Percentiles rank a stretch among this genome's conserved stretches.
These are phyloP conservation scores for Ramalina intermedia DNA, from an alignment of 495 filamentous ascomycete species.

Conservation along the genomic window DNA sequence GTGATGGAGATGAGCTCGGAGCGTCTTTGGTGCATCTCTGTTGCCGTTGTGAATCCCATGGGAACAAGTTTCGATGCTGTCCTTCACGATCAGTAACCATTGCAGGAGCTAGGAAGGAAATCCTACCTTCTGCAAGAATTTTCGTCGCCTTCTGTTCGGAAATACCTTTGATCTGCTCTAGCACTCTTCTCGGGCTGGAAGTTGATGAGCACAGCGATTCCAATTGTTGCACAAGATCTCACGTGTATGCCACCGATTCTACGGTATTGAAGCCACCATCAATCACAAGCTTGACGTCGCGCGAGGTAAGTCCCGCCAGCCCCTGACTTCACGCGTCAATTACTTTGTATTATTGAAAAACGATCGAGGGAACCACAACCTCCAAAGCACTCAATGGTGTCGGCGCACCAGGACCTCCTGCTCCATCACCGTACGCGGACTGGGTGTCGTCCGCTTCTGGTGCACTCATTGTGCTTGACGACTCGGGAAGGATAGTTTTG, in stretches of 20 bases:
- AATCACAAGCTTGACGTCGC: conserved; percentile 83
- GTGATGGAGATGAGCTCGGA: conserved; percentile 96
- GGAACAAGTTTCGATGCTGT: conserved; percentile 87
- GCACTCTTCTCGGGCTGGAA: conserved; percentile 53
- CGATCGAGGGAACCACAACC: conserved; percentile 35
- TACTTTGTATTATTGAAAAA: not conserved
- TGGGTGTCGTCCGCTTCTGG: conserved; percentile 46
- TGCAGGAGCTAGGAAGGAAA: not conserved
- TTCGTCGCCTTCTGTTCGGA: conserved; percentile 92
- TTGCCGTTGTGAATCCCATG: conserved; percentile 98
- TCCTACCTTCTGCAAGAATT: conserved; percentile 73
- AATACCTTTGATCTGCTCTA: conserved; percentile 94
- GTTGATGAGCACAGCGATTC: not conserved
- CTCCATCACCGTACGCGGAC: conserved; percentile 42
- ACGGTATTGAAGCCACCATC: conserved; percentile 93
- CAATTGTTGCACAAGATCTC: conserved; percentile 10
- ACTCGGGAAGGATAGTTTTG: not conserved
- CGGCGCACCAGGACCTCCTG: conserved; percentile 78
- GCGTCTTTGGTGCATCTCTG: conserved; percentile 93
- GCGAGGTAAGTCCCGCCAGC: conserved; percentile 70
- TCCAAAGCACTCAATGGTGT: conserved; percentile 84
- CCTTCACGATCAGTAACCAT: not conserved
- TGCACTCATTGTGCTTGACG: conserved; percentile 32
- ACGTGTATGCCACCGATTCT: conserved; percentile 89
- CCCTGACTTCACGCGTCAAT: conserved; percentile 35